Evolutionary conservation across 2,329 filamentous ascomycete genomes (phyloP).

Genomic region (Annulohypoxylon truncatum): DNA sequence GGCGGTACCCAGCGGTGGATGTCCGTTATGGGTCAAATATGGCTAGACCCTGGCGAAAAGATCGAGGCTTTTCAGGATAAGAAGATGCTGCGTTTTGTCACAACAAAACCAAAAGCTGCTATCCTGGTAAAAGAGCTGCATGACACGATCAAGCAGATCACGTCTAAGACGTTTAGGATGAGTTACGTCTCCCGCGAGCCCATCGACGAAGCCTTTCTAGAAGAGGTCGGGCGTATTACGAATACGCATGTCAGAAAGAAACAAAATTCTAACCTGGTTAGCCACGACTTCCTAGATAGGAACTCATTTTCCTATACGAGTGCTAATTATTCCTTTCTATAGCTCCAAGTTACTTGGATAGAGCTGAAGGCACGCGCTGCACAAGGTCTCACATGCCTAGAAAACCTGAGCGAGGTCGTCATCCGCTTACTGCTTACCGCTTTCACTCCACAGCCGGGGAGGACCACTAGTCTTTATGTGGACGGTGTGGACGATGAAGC

Average conservation of each 20-base stretch:
- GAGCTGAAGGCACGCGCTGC: constrained; percentile 38
- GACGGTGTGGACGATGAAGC: neutral
- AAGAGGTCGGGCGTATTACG: constrained; percentile 55
- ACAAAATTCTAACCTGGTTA: constrained; percentile 41
- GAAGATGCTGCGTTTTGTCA: constrained; percentile 52
- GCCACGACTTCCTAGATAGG: constrained; percentile 12
- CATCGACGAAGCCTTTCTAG: constrained; percentile 46
- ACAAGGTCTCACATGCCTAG: constrained; percentile 40
- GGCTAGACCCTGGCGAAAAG: constrained; percentile 52
- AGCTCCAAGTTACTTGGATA: constrained; percentile 59
- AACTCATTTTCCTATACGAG: neutral
- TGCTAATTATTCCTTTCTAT: constrained; percentile 17
- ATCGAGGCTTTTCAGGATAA: constrained; percentile 52
- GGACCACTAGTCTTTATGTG: constrained; percentile 41
- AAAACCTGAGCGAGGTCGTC: constrained; percentile 59
- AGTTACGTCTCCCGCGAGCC: constrained; percentile 42
- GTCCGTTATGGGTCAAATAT: constrained; percentile 46
- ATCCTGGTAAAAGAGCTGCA: constrained; percentile 52
- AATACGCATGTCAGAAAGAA: constrained; percentile 45
- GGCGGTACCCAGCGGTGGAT: constrained; percentile 54
- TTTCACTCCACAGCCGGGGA: constrained; percentile 41
- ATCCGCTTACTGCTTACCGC: constrained; percentile 58
- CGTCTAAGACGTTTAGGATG: constrained; percentile 43
- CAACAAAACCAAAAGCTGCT: constrained; percentile 52
- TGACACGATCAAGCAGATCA: constrained; percentile 45